Evolutionary conservation across 2,329 filamentous ascomycete species (phyloP), one percentile per base, ranked within the genome.

Genomic region (Phaeosphaeriaceae sp.): DNA sequence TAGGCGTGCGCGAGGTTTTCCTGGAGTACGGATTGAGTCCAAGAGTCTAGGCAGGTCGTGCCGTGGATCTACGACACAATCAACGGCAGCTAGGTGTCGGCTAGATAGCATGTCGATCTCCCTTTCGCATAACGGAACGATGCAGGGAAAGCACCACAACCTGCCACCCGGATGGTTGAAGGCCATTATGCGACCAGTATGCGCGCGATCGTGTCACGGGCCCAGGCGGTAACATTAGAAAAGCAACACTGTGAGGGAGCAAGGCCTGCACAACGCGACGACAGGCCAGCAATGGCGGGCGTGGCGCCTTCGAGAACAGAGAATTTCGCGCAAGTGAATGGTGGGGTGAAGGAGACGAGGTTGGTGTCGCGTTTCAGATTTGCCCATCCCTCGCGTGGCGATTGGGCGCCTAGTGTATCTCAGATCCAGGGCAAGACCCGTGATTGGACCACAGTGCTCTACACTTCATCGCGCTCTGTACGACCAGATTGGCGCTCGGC

Each of bases 241-340:
- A 55, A 54, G 61, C 58, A 55, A 59, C 58, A 56, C 53, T 42
- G 72, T 72, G 55, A 58, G 67, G 53, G 61, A 67, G 59, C 44
- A 28, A 47, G 58, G 46, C 60, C 62, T 54, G 69, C 61, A 65
- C 61, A 48, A 70, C 59, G 59, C 69, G 67, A 75, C 67, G 69
- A 77, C 64, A 76, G 74, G 75, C 67, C 60, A 65, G 54, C 55
- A 66, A 61, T 69, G 51, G 65, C 64, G 67, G 58, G 55, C 52
- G 61, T 60, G 68, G 72, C 72, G 75, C 72, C 43, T 69, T 72
- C 59, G 67, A 63, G 67, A 58, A 60, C 49, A 49, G 56, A 60
- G 51, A 61, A 51, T 52, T 49, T 59, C 52, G 56, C 55, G 58
- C 49, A 62, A 58, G 58, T 56, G 54, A 52, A 40, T 56, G 66